Conservation (phyloP, 2,329 filamentous ascomycete genomes). For the Stachybotrys elegans region DNA sequence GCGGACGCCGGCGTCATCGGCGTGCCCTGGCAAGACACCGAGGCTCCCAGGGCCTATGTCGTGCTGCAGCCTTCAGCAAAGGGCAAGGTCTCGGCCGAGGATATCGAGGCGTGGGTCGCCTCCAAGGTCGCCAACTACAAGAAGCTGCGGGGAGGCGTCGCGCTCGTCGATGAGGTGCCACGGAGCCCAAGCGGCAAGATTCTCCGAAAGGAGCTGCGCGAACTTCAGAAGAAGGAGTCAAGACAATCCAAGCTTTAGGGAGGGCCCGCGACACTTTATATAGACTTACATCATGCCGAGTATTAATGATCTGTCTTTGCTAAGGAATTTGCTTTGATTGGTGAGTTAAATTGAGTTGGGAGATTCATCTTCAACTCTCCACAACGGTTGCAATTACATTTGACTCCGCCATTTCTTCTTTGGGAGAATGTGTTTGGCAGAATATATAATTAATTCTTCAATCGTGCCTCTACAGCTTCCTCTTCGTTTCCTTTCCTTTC, state of each 20-base stretch:
- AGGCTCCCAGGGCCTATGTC: constrained; percentile 42
- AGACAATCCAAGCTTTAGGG: neutral
- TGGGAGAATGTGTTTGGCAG: no score
- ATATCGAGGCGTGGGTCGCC: constrained; percentile 19
- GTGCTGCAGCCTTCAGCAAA: constrained; percentile 17
- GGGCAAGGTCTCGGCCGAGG: constrained; percentile 17
- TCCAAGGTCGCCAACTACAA: constrained; percentile 49
- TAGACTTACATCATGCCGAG: no score
- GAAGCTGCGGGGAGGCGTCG: constrained; percentile 62
- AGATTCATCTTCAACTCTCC: no score
- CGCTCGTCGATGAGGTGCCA: constrained; percentile 61
- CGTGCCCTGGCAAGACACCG: constrained; percentile 38
- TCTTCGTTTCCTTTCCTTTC: no score
- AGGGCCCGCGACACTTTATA: no score
- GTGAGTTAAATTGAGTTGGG: no score
- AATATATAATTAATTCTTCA: no score
- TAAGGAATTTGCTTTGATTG: no score
- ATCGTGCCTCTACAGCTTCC: no score
- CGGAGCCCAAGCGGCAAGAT: constrained; percentile 57
- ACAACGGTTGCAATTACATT: no score
- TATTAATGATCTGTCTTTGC: no score
- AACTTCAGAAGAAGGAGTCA: constrained; percentile 21
- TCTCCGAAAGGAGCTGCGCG: constrained; percentile 32
- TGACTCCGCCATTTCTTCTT: no score
- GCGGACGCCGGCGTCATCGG: constrained; percentile 59